Evolutionary conservation across 768 basidiomycete species (phyloP).

Genomic region (Termitomyces sp.): DNA sequence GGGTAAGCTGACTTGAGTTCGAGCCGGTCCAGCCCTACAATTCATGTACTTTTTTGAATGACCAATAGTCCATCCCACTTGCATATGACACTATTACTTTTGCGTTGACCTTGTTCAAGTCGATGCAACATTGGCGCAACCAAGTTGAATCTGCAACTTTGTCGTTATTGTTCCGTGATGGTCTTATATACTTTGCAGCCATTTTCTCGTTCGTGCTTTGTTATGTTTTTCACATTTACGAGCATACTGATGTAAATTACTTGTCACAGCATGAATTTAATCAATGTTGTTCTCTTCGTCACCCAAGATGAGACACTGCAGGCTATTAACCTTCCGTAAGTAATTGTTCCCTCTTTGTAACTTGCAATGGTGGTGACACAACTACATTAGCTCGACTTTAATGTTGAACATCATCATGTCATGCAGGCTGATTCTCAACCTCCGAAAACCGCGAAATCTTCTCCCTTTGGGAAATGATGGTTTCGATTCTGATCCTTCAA

Average conservation of each 20-base stretch:
- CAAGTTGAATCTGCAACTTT: conserved; percentile 8
- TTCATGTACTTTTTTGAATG: not conserved
- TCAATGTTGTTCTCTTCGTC: conserved; percentile 22
- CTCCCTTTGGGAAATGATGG: not conserved
- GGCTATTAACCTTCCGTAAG: conserved; percentile 22
- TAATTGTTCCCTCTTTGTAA: not conserved
- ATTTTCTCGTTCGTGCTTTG: conserved; percentile 17
- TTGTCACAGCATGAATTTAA: conserved; percentile 17
- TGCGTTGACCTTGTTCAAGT: conserved; percentile 9
- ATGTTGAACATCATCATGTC: conserved; percentile 24
- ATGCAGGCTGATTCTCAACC: conserved; percentile 23
- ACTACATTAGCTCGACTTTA: conserved; percentile 17
- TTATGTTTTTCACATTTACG: not conserved
- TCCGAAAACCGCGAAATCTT: conserved; percentile 14
- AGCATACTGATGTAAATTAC: not conserved
- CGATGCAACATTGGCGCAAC: conserved; percentile 7
- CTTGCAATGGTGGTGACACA: not conserved
- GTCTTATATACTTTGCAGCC: conserved; percentile 24
- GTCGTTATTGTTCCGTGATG: conserved; percentile 15
- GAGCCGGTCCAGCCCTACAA: not conserved
- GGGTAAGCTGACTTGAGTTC: conserved; percentile 15
- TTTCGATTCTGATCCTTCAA: not conserved
- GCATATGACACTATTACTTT: conserved; percentile 20
- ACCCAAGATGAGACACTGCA: conserved; percentile 14
- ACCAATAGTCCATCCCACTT: conserved; percentile 2